Evolutionary conservation across 2,329 filamentous ascomycete genomes (phyloP).

Genomic region (Arthrobotrys conoides): DNA sequence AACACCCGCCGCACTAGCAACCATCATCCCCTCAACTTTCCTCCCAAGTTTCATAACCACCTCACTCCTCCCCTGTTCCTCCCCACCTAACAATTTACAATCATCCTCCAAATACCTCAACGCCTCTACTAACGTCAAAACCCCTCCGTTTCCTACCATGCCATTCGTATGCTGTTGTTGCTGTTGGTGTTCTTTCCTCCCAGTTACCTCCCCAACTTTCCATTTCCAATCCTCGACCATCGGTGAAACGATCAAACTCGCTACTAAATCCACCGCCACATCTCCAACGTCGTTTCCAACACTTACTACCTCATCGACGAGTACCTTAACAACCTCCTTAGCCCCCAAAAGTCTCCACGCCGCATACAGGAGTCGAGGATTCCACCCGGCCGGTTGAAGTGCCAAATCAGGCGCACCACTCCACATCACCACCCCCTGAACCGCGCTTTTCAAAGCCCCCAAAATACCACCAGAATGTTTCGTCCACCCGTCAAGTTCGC

Average conservation of each 20-base stretch:
- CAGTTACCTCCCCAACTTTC: constrained; percentile 51
- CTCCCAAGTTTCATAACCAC: constrained; percentile 55
- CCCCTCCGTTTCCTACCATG: constrained; percentile 35
- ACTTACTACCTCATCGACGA: constrained; percentile 49
- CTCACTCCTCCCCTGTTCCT: constrained; percentile 48
- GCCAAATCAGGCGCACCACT: constrained; percentile 73
- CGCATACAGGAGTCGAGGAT: constrained; percentile 78
- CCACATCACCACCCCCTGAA: constrained; percentile 78
- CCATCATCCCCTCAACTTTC: constrained; percentile 49
- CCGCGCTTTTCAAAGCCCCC: constrained; percentile 73
- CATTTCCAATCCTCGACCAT: constrained; percentile 52
- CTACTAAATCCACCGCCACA: constrained; percentile 54
- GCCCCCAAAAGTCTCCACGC: constrained; percentile 76
- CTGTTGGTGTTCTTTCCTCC: constrained; percentile 55
- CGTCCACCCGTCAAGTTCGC: constrained; percentile 79
- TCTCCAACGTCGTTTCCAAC: constrained; percentile 35
- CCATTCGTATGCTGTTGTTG: too few species aligned
- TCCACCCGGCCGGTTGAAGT: constrained; percentile 76
- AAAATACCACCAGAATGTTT: constrained; percentile 72
- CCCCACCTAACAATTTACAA: constrained; percentile 43
- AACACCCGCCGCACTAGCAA: constrained; percentile 28
- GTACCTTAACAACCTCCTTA: constrained; percentile 72
- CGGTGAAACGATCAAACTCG: constrained; percentile 51
- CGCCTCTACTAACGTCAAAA: constrained; percentile 53
- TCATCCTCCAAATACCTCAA: constrained; percentile 58